These are phyloP conservation scores for Starmerella ratchasimensis DNA, from an alignment of 805 yeast species.

Conservation along the genomic window DNA sequence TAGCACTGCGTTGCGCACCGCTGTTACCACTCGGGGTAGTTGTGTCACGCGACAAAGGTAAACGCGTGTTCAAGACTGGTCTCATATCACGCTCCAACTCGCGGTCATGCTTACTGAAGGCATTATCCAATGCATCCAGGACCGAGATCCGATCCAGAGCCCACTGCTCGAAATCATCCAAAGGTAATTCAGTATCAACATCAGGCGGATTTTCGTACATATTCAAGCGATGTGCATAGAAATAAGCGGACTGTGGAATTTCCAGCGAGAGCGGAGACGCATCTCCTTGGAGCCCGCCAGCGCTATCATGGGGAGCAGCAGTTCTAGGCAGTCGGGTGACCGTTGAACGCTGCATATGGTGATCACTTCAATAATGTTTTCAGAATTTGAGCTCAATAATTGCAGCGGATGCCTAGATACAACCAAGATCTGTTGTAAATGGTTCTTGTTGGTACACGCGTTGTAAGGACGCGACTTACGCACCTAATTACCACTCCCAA, in stretches of 20 bases:
- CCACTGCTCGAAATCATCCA: slow-evolving; percentile 90
- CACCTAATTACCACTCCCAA: too few species aligned
- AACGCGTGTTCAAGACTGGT: slow-evolving; percentile 46
- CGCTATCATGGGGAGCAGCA: too few species aligned
- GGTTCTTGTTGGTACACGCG: too few species aligned
- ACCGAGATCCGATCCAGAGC: slow-evolving; percentile 83
- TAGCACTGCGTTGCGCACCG: background rate
- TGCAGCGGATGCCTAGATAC: too few species aligned
- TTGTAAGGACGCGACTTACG: too few species aligned
- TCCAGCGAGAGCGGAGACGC: slow-evolving; percentile 11
- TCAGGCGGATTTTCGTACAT: slow-evolving; percentile 50
- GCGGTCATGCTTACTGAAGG: slow-evolving; percentile 28
- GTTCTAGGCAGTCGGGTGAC: too few species aligned
- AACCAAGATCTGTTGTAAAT: too few species aligned
- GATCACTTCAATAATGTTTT: too few species aligned
- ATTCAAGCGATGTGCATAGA: slow-evolving; percentile 47
- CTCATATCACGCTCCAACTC: slow-evolving; percentile 55
- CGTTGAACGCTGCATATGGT: too few species aligned
- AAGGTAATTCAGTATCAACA: slow-evolving; percentile 72
- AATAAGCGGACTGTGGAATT: slow-evolving; percentile 4
- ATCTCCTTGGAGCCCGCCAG: too few species aligned
- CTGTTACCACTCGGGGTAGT: too few species aligned
- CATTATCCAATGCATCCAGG: slow-evolving; percentile 70
- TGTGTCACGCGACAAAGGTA: slow-evolving; percentile 41
- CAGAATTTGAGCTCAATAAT: too few species aligned